Evolutionary conservation across 495 filamentous ascomycete genomes (phyloP).

Genomic region (Hyaloscypha hepaticicola): DNA sequence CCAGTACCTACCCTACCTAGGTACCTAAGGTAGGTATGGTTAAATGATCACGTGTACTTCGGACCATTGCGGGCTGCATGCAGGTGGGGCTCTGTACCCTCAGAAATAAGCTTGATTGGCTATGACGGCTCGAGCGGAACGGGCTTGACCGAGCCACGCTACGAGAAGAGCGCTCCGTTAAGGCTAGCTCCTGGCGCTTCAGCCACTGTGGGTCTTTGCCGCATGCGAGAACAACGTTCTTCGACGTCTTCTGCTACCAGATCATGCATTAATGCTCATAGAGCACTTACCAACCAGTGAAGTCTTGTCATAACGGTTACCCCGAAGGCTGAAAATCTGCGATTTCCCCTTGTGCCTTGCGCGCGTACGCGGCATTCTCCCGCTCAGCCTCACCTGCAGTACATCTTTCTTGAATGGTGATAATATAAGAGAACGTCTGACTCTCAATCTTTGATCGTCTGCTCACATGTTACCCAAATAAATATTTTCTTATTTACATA

Average conservation of each 20-base stretch:
- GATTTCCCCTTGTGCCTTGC: neutral
- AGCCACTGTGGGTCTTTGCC: neutral
- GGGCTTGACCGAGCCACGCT: neutral
- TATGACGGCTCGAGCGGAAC: too few relatives aligned
- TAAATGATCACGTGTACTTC: too few relatives aligned
- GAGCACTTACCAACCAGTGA: too few relatives aligned
- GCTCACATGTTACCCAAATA: neutral
- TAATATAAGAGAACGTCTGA: neutral
- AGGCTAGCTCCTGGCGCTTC: neutral
- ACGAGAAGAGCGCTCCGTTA: neutral
- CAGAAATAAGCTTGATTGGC: neutral
- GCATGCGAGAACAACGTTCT: neutral
- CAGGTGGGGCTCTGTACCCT: too few relatives aligned
- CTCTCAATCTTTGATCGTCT: neutral
- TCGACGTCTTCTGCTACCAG: neutral
- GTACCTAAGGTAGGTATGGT: too few relatives aligned
- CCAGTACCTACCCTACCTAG: too few relatives aligned
- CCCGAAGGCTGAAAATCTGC: neutral
- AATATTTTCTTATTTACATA: too few relatives aligned
- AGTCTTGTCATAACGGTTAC: neutral
- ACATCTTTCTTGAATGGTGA: neutral
- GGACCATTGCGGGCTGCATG: too few relatives aligned
- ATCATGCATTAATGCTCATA: neutral
- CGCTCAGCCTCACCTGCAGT: neutral
- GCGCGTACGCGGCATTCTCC: neutral